These are phyloP conservation scores for Penicillium aurantiogriseum DNA, from an alignment of 2,329 filamentous ascomycete genomes.

Conservation along the genomic window DNA sequence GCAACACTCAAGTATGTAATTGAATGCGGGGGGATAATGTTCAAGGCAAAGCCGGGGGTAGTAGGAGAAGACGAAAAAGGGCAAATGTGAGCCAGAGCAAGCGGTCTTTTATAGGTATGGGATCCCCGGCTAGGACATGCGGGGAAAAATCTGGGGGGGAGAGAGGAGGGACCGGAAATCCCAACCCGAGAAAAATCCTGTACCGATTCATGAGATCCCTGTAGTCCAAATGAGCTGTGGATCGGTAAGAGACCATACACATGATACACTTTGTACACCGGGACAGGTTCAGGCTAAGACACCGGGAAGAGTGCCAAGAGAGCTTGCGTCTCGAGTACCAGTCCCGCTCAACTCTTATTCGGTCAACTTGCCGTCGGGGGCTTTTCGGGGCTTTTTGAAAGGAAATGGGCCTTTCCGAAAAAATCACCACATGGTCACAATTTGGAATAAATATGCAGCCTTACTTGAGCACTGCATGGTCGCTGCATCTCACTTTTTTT, in stretches of 20 bases:
- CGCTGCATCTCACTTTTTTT: neutral
- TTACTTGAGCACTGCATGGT: neutral
- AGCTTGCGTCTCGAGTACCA: conserved; percentile 19
- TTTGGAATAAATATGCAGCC: neutral
- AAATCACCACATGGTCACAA: neutral
- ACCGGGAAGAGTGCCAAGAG: conserved; percentile 16
- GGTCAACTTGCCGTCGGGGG: conserved; percentile 11
- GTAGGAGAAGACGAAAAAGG: neutral
- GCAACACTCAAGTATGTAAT: neutral
- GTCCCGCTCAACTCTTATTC: conserved; percentile 7
- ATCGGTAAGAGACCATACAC: neutral
- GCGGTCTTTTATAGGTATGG: conserved; percentile 7
- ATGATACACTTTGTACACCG: conserved; percentile 12
- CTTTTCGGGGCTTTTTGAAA: neutral
- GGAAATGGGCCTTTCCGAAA: too few species aligned
- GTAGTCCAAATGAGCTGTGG: neutral
- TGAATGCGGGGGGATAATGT: neutral
- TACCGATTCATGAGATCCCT: neutral
- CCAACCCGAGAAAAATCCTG: neutral
- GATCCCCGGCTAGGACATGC: neutral
- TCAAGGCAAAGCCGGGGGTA: neutral
- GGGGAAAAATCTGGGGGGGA: conserved; percentile 6
- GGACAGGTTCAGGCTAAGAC: conserved; percentile 14
- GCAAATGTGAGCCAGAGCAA: neutral
- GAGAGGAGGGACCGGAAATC: neutral